Percentiles rank a stretch among this genome's conserved stretches.
Evolutionary conservation across 257 asterid species (phyloP).

Genomic region (Petrea volubilis): DNA sequence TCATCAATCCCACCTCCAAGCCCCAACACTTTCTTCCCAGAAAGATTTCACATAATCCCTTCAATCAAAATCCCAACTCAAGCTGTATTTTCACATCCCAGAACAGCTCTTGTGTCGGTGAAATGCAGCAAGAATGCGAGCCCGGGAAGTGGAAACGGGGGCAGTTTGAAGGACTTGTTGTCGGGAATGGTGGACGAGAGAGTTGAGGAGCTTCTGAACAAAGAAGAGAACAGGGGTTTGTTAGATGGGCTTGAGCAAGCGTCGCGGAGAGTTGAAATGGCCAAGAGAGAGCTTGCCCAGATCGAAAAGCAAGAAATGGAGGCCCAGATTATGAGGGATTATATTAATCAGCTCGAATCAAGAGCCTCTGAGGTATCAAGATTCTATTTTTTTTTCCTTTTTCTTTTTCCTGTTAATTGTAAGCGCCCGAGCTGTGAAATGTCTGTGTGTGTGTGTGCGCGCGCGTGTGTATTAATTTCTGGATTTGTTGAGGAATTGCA

Average conservation of each 20-base stretch:
- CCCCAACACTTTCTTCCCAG: conserved; percentile 22
- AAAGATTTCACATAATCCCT: conserved; percentile 20
- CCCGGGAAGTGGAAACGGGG: conserved; percentile 30
- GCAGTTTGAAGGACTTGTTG: conserved; percentile 52
- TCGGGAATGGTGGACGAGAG: conserved; percentile 75
- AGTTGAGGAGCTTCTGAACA: conserved; percentile 64
- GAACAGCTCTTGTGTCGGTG: conserved; percentile 21
- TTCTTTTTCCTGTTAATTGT: not conserved
- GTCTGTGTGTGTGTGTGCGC: no score
- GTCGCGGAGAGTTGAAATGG: conserved; percentile 69
- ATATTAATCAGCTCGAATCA: conserved; percentile 68
- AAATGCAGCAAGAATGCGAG: conserved; percentile 56
- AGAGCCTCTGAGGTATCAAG: conserved; percentile 70
- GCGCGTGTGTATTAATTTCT: not conserved
- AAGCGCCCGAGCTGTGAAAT: not conserved
- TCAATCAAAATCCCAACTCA: conserved; percentile 19
- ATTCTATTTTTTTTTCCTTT: not conserved
- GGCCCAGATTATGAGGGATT: conserved; percentile 54
- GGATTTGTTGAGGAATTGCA: not conserved
- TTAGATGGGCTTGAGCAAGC: conserved; percentile 83
- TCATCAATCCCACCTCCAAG: conserved; percentile 24
- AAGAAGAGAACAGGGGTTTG: conserved; percentile 77
- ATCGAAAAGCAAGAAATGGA: conserved; percentile 82
- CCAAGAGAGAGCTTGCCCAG: conserved; percentile 73
- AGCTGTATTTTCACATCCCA: conserved; percentile 22